Percentiles rank a stretch among this genome's conserved stretches.
These are phyloP conservation scores for Paxillus ammoniavirescens DNA, from an alignment of 768 basidiomycete genomes.

Conservation along the genomic window DNA sequence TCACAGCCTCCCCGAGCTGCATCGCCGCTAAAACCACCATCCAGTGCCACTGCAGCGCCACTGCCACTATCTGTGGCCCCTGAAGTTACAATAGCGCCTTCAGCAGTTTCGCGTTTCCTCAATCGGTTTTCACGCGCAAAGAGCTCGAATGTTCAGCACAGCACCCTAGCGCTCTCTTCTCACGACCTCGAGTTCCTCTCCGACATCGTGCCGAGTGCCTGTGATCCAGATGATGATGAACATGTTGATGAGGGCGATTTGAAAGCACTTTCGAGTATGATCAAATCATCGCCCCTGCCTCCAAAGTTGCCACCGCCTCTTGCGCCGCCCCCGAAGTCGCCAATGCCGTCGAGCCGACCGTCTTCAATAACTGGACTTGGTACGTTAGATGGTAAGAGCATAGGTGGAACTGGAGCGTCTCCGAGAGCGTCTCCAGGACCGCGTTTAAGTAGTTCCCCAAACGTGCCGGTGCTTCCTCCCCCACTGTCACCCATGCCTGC, in stretches of 20 bases:
- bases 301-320: constrained; percentile 47
- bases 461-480: constrained; percentile 14
- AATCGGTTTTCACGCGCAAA: constrained; percentile 64
- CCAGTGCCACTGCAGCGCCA: constrained; percentile 10
- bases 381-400: background rate
- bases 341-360: constrained; percentile 17
- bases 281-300: constrained; percentile 41
- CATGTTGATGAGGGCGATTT: constrained; percentile 34
- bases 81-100: constrained; percentile 38
- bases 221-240: constrained; percentile 36
- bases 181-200: constrained; percentile 83
- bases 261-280: constrained; percentile 40
- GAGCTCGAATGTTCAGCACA: constrained; percentile 35
- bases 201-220: constrained; percentile 58
- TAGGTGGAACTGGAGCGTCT: background rate
- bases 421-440: background rate
- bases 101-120: constrained; percentile 83
- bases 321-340: constrained; percentile 33
- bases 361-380: constrained; percentile 7
- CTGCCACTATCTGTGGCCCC: constrained; percentile 5
- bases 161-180: constrained; percentile 68
- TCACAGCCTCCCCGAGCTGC: constrained; percentile 9
- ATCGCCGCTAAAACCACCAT: constrained; percentile 17
- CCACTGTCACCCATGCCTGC: constrained; percentile 33
- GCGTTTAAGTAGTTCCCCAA: background rate